Evolutionary conservation across 1,284 basidiomycete genomes (phyloP).

Genomic region (Pseudozyma sp.): DNA sequence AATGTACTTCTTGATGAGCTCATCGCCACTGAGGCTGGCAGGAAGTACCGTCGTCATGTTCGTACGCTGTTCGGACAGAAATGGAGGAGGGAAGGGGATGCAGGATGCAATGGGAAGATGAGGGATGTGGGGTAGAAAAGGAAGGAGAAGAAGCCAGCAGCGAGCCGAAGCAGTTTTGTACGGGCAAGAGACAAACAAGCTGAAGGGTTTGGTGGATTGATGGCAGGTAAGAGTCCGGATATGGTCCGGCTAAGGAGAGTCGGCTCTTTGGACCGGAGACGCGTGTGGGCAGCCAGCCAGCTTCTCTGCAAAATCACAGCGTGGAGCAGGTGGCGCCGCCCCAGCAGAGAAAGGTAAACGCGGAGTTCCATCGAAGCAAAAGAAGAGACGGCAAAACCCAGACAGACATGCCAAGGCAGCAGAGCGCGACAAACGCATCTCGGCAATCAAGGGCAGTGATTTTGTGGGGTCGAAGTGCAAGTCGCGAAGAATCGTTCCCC

Average conservation of each 20-base stretch:
- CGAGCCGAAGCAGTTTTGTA: slow-evolving; percentile 3
- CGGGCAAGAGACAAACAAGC: not conserved
- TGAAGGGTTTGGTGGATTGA: too few relatives aligned
- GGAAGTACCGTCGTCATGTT: slow-evolving; percentile 40
- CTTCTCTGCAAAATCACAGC: too few relatives aligned
- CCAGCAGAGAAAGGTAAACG: too few relatives aligned
- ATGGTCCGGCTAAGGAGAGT: slow-evolving; percentile 14
- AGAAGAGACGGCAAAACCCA: not conserved
- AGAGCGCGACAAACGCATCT: slow-evolving; percentile 9
- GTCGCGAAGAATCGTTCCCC: not conserved
- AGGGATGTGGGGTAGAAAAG: not conserved
- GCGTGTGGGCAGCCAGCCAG: too few relatives aligned
- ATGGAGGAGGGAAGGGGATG: not conserved
- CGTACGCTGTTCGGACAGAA: not conserved
- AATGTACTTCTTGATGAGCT: slow-evolving; percentile 58
- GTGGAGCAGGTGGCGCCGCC: too few relatives aligned
- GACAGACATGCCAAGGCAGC: not conserved
- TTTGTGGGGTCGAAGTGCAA: slow-evolving; percentile 10
- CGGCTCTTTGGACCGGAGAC: slow-evolving; percentile 16
- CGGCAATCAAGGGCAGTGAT: slow-evolving; percentile 1
- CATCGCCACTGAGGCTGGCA: slow-evolving; percentile 43
- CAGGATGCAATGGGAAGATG: not conserved
- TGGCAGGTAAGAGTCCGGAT: slow-evolving; percentile 5
- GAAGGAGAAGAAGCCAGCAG: not conserved
- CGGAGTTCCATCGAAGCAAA: not conserved